A percentile compares a stretch with the other conserved stretches of the same genome.
Evolutionary conservation across 148 eudicot species (phyloP).

Genomic region (Agrostemma githago): DNA sequence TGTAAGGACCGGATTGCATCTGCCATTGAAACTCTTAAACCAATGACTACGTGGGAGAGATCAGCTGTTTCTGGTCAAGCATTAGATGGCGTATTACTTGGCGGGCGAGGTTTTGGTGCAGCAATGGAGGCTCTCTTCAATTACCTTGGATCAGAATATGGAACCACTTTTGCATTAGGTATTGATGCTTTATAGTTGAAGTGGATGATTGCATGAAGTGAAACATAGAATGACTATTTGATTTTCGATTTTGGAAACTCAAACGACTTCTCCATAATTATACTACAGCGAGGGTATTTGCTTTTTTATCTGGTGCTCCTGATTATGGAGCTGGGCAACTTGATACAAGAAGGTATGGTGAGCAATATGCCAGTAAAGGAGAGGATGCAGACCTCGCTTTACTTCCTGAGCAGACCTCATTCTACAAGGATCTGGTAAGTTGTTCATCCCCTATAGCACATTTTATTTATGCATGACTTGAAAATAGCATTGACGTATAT

Average conservation of each 20-base stretch:
- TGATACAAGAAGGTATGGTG: constrained; percentile 93
- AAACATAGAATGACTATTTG: background rate
- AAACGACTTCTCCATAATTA: constrained; percentile 10
- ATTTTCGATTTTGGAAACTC: background rate
- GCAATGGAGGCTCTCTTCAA: constrained; percentile 89
- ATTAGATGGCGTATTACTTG: constrained; percentile 75
- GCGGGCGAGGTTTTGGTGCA: constrained; percentile 96
- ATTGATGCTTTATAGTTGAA: constrained; percentile 11
- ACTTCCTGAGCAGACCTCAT: constrained; percentile 98
- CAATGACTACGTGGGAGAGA: constrained; percentile 93
- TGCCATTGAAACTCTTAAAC: constrained; percentile 92
- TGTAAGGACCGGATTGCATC: constrained; percentile 90
- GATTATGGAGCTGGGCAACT: constrained; percentile 95
- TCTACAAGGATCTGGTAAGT: constrained; percentile 85
- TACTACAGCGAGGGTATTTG: constrained; percentile 83
- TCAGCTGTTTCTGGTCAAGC: constrained; percentile 78
- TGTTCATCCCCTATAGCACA: constrained; percentile 16
- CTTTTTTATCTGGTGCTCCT: constrained; percentile 96
- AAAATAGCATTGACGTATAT: constrained; percentile 36
- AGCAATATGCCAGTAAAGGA: constrained; percentile 97
- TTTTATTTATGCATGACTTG: background rate
- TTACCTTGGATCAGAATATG: constrained; percentile 94
- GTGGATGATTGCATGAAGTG: background rate
- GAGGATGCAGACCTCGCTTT: constrained; percentile 98
- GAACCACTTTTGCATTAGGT: constrained; percentile 94